phyloP scores from a whole-genome alignment of 2,329 filamentous ascomycete species.

The Ophiobolus disseminans region DNA sequence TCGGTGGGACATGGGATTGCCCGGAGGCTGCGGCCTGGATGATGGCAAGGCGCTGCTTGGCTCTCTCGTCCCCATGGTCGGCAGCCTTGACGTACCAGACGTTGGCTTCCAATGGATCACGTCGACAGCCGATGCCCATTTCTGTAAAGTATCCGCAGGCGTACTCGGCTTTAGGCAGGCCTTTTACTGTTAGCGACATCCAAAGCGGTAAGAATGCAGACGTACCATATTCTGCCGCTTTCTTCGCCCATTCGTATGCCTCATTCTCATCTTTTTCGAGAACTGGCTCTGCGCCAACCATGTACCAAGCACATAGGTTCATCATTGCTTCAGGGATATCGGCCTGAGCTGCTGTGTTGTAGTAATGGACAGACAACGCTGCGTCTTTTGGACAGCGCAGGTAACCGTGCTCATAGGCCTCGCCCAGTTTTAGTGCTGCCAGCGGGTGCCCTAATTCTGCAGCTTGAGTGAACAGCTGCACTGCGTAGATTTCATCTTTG shows the following conservation, averaged over 20 bases:
- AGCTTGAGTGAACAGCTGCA: slow-evolving; percentile 91
- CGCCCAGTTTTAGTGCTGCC: slow-evolving; percentile 87
- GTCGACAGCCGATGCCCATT: slow-evolving; percentile 94
- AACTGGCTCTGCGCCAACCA: slow-evolving; percentile 90
- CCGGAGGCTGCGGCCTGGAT: slow-evolving; percentile 82
- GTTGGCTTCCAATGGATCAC: slow-evolving; percentile 95
- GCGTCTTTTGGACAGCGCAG: slow-evolving; percentile 89
- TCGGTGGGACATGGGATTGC: slow-evolving; percentile 35
- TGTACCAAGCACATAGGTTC: slow-evolving; percentile 98
- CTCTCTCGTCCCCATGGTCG: slow-evolving; percentile 87
- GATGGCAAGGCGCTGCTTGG: slow-evolving; percentile 82
- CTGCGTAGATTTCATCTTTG: slow-evolving; percentile 86
- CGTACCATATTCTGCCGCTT: slow-evolving; percentile 84
- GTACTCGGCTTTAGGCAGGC: slow-evolving; percentile 78
- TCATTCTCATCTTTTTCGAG: slow-evolving; percentile 95
- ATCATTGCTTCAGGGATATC: slow-evolving; percentile 92
- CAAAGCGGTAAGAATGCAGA: neutral
- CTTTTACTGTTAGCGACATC: slow-evolving; percentile 51
- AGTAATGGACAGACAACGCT: slow-evolving; percentile 94
- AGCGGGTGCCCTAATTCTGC: slow-evolving; percentile 90
- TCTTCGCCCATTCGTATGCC: slow-evolving; percentile 93
- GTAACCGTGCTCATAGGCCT: slow-evolving; percentile 93
- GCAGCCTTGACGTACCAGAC: slow-evolving; percentile 98
- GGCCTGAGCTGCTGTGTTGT: slow-evolving; percentile 86
- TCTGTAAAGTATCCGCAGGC: slow-evolving; percentile 97